Base-by-base conservation (phyloP, 352 stramenopile genomes). In the Elongisporangium prolatum region DNA sequence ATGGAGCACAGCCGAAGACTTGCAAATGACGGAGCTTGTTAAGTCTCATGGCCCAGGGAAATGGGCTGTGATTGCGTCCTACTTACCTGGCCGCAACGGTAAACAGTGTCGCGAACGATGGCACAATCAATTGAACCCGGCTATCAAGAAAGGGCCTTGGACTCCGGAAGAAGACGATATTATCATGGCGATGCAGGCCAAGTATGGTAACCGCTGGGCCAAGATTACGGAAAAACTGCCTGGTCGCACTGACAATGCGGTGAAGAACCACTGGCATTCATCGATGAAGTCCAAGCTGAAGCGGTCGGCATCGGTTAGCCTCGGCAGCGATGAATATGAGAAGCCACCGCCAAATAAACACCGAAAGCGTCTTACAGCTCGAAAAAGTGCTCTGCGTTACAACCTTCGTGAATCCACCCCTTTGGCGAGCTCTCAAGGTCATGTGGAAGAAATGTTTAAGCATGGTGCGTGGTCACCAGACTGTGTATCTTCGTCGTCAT, bases 241-340 rank as follows among this genome's bases (percentile, higher is more conserved):
- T 18, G 97, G 97, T 2, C 77, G 97, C 3, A 96, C 86, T 0
- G 96, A 99, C 64, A 99, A 99, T 52, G 89, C 90, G 3, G 96
- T 99, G 50, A 99, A 99, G 75, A 99, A 99, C 67, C 88, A 97
- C 44, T 99, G 93, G 91, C 83, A 98, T 48, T 93, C 85, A 20
- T 94, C 85, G 20, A 76, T 95, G 64, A 91, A 93, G 63, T 52
- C 69, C 0, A 72, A 76, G 25, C 57, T 73, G 5, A 88, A 87
- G 64, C 59, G 50, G 14, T 50, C 54, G 14, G 14, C 53, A 22
- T 16, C 47, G 17, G 14, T 13, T 9, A 40, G 28, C 8, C 1
- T 40, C 28, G 4, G 28, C 1, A 40, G 4, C 9, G 28, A 40
- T 2, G 28, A 40, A 13, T 14, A 40, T 40, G 28, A 40, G 14